phyloP scores from a whole-genome alignment of 371 early-diverging fungal genomes.

The Entomophthora muscae region DNA sequence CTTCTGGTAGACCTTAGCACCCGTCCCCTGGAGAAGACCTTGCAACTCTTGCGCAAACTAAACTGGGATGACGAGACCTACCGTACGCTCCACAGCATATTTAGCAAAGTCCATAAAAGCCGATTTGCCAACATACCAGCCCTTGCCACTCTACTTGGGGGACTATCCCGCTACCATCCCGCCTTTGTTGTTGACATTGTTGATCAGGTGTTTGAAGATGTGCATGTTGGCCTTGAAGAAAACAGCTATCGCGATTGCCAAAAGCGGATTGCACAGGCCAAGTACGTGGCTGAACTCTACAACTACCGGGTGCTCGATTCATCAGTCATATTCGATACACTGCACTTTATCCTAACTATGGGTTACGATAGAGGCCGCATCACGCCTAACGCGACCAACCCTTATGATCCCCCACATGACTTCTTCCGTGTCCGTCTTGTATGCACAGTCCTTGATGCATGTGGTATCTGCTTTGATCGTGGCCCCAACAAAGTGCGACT shows the following conservation, averaged over 20 bases:
- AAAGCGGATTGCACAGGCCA: conserved; percentile 56
- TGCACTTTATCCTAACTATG: conserved; percentile 63
- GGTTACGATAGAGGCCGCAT: conserved; percentile 78
- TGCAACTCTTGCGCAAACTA: conserved; percentile 63
- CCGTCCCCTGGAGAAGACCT: conserved; percentile 39
- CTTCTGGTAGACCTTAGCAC: conserved; percentile 60
- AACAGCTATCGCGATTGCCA: conserved; percentile 85
- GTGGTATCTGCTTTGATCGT: conserved; percentile 67
- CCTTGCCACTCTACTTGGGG: conserved; percentile 61
- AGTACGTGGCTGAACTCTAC: conserved; percentile 83
- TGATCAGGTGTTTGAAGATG: conserved; percentile 73
- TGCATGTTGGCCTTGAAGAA: conserved; percentile 66
- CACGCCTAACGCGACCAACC: conserved; percentile 33
- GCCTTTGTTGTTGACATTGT: conserved; percentile 73
- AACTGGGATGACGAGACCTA: conserved; percentile 53
- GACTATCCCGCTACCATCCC: conserved; percentile 60
- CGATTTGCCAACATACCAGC: conserved; percentile 70
- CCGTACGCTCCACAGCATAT: conserved; percentile 21
- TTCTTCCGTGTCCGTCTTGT: conserved; percentile 84
- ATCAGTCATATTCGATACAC: conserved; percentile 57
- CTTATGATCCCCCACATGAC: conserved; percentile 69
- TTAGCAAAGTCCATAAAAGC: conserved; percentile 84
- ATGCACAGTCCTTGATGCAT: conserved; percentile 73
- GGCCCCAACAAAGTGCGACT: conserved; percentile 43
- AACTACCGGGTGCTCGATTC: conserved; percentile 72